phyloP scores from a whole-genome alignment of 495 filamentous ascomycete species.

The Neurospora sp. region DNA sequence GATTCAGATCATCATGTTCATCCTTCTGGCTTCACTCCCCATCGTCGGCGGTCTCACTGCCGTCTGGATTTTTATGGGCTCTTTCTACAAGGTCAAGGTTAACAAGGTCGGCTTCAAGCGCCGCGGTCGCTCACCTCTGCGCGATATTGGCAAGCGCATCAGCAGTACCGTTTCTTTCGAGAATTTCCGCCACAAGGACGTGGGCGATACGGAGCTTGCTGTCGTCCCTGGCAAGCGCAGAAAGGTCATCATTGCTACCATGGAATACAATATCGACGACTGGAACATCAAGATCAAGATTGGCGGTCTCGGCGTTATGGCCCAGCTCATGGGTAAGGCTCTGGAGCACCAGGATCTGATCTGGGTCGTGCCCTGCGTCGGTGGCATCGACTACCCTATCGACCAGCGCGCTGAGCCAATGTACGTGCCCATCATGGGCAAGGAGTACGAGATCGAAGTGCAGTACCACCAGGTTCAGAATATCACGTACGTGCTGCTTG shows the following conservation, averaged over 20 bases:
- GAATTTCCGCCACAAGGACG: conserved; percentile 40
- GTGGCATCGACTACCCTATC: conserved; percentile 52
- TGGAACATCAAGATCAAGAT: conserved; percentile 68
- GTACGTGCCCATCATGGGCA: conserved; percentile 50
- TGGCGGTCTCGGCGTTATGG: conserved; percentile 61
- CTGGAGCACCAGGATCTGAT: conserved; percentile 59
- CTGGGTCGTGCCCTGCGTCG: conserved; percentile 69
- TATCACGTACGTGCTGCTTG: conserved; percentile 63
- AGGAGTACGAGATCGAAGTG: conserved; percentile 50
- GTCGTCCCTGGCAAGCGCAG: conserved; percentile 45
- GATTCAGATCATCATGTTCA: conserved; percentile 47
- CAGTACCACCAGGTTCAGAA: conserved; percentile 59
- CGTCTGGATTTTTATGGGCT: conserved; percentile 52
- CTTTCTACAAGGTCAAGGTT: conserved; percentile 51
- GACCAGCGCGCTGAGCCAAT: conserved; percentile 52
- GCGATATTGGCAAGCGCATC: conserved; percentile 12
- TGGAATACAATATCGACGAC: conserved; percentile 66
- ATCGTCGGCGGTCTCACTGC: conserved; percentile 44
- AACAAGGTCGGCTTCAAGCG: conserved; percentile 51
- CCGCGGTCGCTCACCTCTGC: conserved; percentile 19
- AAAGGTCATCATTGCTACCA: conserved; percentile 54
- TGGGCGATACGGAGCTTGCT: conserved; percentile 51
- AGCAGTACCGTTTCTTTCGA: conserved; percentile 15
- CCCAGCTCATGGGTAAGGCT: conserved; percentile 62
- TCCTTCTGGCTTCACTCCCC: conserved; percentile 36